Conservation (phyloP, 441 rosid genomes). For the Populus hybrid region DNA sequence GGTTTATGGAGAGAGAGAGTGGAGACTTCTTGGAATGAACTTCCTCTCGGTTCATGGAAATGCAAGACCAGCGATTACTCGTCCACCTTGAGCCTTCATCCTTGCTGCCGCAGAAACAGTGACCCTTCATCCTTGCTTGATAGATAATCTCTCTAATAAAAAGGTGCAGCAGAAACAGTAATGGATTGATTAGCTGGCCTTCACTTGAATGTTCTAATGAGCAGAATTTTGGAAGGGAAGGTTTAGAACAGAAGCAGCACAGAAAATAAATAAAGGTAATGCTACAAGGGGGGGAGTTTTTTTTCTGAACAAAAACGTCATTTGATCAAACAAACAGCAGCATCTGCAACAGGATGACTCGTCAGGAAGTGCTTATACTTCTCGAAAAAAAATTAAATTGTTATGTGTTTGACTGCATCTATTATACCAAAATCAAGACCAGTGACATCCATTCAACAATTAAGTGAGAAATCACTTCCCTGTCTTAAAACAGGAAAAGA, state of each 20-base stretch:
- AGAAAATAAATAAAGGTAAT: neutral
- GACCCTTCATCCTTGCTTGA: slow-evolving; percentile 31
- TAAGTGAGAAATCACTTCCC: neutral
- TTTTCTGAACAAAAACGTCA: neutral
- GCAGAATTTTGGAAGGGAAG: neutral
- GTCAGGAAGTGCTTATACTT: neutral
- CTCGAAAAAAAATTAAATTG: neutral
- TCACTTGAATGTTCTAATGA: neutral
- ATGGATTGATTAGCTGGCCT: neutral
- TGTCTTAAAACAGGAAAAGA: neutral
- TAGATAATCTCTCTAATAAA: slow-evolving; percentile 44
- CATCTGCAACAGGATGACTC: neutral
- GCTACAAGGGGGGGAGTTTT: neutral
- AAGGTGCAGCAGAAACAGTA: neutral
- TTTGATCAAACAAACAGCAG: neutral
- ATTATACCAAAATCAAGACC: neutral
- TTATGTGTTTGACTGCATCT: neutral
- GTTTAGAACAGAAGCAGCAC: neutral
- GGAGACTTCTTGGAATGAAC: neutral
- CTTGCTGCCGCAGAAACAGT: too few species aligned
- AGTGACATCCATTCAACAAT: too few species aligned
- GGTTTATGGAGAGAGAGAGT: neutral
- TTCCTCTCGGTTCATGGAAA: neutral
- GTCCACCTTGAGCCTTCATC: neutral
- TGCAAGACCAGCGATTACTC: neutral